Conservation (phyloP, 2,329 filamentous ascomycete genomes). For the Sporothrix phasma region DNA sequence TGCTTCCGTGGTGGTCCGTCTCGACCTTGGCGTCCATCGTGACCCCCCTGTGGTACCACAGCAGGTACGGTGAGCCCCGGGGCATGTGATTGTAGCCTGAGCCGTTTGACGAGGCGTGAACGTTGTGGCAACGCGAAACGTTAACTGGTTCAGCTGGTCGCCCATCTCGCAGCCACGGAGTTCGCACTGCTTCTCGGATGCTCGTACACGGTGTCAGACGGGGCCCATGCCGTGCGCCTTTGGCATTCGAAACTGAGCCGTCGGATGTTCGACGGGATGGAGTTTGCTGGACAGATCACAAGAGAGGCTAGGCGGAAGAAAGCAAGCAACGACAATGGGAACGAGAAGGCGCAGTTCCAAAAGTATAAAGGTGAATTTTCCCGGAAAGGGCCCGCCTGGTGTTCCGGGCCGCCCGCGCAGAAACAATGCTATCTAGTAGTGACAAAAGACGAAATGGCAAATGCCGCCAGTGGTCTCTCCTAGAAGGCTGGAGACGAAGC, state of each 20-base stretch:
- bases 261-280: no score
- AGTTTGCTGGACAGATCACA: no score
- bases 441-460: not conserved
- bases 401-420: not conserved
- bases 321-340: not conserved
- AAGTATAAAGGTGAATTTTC: not conserved
- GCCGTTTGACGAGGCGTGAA: no score
- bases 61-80: no score
- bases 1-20: no score
- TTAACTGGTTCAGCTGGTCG: not conserved
- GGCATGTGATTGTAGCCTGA: no score
- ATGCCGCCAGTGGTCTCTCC: no score
- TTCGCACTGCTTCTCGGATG: not conserved
- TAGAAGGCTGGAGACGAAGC: no score
- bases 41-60: no score
- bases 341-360: not conserved
- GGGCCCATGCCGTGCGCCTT: not conserved
- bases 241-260: no score
- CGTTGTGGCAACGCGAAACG: no score
- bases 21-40: no score
- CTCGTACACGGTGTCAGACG: not conserved
- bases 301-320: not conserved
- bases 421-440: conserved; percentile 4
- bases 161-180: not conserved
- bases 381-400: not conserved